Evolutionary conservation across 306 rosid species (phyloP).

Genomic region (Cajanus cajan): DNA sequence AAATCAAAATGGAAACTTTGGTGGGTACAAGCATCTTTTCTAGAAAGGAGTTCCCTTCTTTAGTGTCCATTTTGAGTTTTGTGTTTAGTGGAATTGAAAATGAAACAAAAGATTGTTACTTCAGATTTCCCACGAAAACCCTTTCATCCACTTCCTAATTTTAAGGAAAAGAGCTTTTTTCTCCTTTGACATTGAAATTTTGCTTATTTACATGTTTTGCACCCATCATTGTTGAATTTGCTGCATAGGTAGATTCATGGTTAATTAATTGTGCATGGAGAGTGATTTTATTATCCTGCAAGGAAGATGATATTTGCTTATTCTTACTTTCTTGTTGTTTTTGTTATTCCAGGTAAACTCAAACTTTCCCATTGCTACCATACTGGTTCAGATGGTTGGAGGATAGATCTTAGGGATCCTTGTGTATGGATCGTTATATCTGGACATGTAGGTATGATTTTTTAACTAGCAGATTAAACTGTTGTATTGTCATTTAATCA

Average conservation of each 20-base stretch:
- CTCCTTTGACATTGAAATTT: not conserved
- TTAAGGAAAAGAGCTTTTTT: not conserved
- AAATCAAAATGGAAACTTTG: not conserved
- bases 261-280: not conserved
- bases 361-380: constrained; percentile 14
- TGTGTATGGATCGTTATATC: constrained; percentile 51
- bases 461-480: not conserved
- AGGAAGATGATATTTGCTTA: not conserved
- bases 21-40: not conserved
- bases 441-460: constrained; percentile 54
- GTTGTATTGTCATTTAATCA: not conserved
- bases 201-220: not conserved
- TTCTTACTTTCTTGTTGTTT: constrained; percentile 22
- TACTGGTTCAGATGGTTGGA: constrained; percentile 40
- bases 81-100: constrained; percentile 17
- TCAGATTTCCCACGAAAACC: not conserved
- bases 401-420: constrained; percentile 42
- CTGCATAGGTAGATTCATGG: constrained; percentile 10
- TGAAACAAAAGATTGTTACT: not conserved
- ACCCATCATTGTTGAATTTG: not conserved
- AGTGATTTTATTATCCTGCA: not conserved
- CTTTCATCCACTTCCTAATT: not conserved
- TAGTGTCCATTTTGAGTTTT: constrained; percentile 8
- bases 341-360: constrained; percentile 42
- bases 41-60: not conserved